These are phyloP conservation scores for Setomelanomma holmii DNA, from an alignment of 2,329 filamentous ascomycete species.

Conservation along the genomic window DNA sequence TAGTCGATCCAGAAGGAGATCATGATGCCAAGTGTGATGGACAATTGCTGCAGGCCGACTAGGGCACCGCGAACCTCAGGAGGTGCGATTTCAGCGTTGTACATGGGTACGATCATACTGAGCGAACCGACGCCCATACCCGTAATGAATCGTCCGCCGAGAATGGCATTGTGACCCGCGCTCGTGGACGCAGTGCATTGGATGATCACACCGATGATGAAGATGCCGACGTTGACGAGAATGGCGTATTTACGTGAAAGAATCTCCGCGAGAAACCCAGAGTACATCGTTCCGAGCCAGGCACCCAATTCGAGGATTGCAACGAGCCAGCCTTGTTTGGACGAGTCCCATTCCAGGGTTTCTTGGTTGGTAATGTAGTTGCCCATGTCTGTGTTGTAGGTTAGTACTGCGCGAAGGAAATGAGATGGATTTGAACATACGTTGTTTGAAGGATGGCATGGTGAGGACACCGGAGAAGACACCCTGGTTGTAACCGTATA, in stretches of 20 bases:
- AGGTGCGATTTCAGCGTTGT: conserved; percentile 53
- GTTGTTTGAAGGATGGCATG: conserved; percentile 55
- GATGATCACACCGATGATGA: conserved; percentile 73
- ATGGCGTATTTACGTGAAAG: conserved; percentile 73
- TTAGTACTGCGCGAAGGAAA: neutral
- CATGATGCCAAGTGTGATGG: conserved; percentile 69
- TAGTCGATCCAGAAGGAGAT: conserved; percentile 58
- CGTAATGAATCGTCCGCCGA: conserved; percentile 76
- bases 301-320: conserved; percentile 77
- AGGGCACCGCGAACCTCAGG: conserved; percentile 71
- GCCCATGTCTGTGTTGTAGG: conserved; percentile 49
- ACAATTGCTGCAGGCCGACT: conserved; percentile 69
- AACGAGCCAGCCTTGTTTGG: conserved; percentile 56
- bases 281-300: conserved; percentile 74
- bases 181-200: conserved; percentile 66
- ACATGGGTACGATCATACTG: conserved; percentile 69
- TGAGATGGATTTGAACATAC: conserved; percentile 28
- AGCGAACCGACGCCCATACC: conserved; percentile 73
- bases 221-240: conserved; percentile 69
- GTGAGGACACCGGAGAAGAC: conserved; percentile 73
- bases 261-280: conserved; percentile 72
- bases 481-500: conserved; percentile 78
- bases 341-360: conserved; percentile 39
- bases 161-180: conserved; percentile 64
- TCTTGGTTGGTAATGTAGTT: conserved; percentile 38